phyloP scores from a whole-genome alignment of 2,329 filamentous ascomycete genomes.

The Ceratocystis papillata region DNA sequence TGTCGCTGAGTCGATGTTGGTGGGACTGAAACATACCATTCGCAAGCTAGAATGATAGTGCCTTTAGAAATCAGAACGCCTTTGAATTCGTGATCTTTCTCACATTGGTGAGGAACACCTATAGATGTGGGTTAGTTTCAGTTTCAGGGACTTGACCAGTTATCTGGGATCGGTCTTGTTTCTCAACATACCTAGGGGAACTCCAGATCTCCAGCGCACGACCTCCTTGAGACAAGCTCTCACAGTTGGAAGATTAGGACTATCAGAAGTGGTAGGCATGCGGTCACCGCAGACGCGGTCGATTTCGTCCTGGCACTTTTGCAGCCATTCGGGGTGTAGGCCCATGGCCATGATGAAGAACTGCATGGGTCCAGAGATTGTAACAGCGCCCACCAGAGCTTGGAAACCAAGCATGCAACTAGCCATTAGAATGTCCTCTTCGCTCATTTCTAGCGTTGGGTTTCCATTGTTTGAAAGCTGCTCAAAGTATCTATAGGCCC shows the following conservation, averaged over 20 bases:
- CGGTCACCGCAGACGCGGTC: conserved; percentile 45
- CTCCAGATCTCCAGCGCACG: conserved; percentile 46
- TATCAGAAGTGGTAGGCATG: conserved; percentile 42
- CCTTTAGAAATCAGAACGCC: conserved; percentile 41
- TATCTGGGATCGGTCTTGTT: not conserved
- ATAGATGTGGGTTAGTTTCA: not conserved
- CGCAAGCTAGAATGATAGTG: conserved; percentile 40
- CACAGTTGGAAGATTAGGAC: conserved; percentile 41
- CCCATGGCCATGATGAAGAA: conserved; percentile 45
- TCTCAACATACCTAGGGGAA: conserved; percentile 38
- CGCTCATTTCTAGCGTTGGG: conserved; percentile 33
- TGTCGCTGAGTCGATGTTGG: not conserved
- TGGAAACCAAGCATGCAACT: conserved; percentile 44
- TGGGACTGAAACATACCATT: conserved; percentile 34
- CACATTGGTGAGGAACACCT: conserved; percentile 41
- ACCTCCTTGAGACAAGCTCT: conserved; percentile 49
- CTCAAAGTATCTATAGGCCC: conserved; percentile 40
- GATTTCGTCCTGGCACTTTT: conserved; percentile 45
- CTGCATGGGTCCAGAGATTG: conserved; percentile 40
- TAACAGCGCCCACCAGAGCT: conserved; percentile 42
- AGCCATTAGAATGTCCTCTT: conserved; percentile 38
- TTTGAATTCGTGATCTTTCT: conserved; percentile 37
- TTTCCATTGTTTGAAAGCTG: conserved; percentile 36
- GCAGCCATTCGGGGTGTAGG: conserved; percentile 43
- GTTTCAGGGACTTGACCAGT: not conserved